A percentile compares a stretch with the other conserved stretches of the same genome.
phyloP scores from a whole-genome alignment of 306 rosid genomes.

The Senna siamea region DNA sequence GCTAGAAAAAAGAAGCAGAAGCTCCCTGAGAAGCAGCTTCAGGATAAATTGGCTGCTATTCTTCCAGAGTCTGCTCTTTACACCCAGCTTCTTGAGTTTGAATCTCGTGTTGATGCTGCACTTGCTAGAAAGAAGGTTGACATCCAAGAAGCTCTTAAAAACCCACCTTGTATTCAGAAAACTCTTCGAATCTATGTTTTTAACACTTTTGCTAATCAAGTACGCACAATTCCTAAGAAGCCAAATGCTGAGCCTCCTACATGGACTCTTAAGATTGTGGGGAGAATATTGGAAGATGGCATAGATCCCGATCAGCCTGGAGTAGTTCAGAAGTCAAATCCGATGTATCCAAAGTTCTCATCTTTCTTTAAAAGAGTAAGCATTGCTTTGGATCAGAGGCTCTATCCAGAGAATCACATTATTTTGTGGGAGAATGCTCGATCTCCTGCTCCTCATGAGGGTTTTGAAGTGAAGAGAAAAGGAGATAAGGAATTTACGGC shows the following conservation, averaged over 20 bases:
- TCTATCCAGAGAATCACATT: conserved; percentile 80
- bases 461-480: conserved; percentile 97
- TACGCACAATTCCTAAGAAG: conserved; percentile 74
- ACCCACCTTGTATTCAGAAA: conserved; percentile 85
- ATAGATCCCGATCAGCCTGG: conserved; percentile 97
- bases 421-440: conserved; percentile 90
- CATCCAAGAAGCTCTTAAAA: conserved; percentile 94
- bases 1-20: conserved; percentile 91
- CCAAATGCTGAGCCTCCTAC: conserved; percentile 91
- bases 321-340: conserved; percentile 77
- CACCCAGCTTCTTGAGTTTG: conserved; percentile 97
- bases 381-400: conserved; percentile 92
- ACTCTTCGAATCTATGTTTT: conserved; percentile 93
- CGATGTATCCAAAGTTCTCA: conserved; percentile 85
- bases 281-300: conserved; percentile 96
- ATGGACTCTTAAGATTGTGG: conserved; percentile 95
- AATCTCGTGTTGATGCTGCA: conserved; percentile 88
- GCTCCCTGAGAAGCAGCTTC: conserved; percentile 91
- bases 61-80: conserved; percentile 89
- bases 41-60: conserved; percentile 87
- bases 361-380: conserved; percentile 90
- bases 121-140: conserved; percentile 94
- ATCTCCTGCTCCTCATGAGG: conserved; percentile 88
- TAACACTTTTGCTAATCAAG: conserved; percentile 89
- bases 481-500: conserved; percentile 88